Conservation (phyloP, 495 filamentous ascomycete species). For the Lasiosphaeria hispida region DNA sequence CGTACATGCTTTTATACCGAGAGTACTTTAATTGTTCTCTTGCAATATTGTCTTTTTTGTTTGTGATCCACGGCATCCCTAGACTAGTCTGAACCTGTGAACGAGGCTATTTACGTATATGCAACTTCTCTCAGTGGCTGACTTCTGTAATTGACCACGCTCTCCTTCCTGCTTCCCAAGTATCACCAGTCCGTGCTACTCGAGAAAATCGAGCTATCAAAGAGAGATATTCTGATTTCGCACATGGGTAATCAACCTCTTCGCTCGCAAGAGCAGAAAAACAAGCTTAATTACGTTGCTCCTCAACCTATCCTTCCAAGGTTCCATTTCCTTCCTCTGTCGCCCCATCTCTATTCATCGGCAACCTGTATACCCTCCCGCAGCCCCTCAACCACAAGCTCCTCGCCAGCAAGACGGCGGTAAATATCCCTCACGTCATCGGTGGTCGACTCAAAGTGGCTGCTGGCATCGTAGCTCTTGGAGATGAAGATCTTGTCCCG, state of each 20-base stretch:
- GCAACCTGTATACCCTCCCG: slow-evolving; percentile 56
- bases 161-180: background rate
- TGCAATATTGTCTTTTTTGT: background rate
- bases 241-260: background rate
- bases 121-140: slow-evolving; percentile 2
- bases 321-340: background rate
- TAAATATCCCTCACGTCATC: slow-evolving; percentile 97
- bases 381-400: slow-evolving; percentile 67
- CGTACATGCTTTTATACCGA: background rate
- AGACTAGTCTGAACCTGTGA: background rate
- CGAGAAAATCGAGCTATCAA: background rate
- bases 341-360: slow-evolving; percentile 36
- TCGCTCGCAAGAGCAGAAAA: background rate
- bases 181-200: background rate
- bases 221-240: no score
- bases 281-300: background rate
- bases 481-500: slow-evolving; percentile 95
- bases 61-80: no score
- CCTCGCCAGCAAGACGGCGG: slow-evolving; percentile 78
- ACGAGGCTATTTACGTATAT: slow-evolving; percentile 2
- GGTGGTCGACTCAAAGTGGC: slow-evolving; percentile 88
- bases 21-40: background rate
- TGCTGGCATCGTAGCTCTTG: slow-evolving; percentile 96
- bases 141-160: background rate
- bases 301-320: background rate